phyloP scores from a whole-genome alignment of 2,329 filamentous ascomycete genomes.

The Clonostachys rosea region DNA sequence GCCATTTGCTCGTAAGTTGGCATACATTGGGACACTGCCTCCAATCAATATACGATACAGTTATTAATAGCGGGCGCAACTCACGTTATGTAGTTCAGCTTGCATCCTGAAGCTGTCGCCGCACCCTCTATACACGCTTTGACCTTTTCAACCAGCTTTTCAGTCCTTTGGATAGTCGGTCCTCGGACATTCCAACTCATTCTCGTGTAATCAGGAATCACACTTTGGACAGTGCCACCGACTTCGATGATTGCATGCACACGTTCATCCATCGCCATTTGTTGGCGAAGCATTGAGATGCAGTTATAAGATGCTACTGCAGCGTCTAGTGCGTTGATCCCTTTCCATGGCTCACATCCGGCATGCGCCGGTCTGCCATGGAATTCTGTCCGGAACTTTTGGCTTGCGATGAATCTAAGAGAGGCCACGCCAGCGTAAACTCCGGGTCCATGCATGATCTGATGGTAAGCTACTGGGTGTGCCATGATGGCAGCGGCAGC shows the following conservation, averaged over 20 bases:
- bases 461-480: slow-evolving; percentile 10
- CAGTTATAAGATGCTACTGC: slow-evolving; percentile 25
- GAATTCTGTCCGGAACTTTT: slow-evolving; percentile 23
- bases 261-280: slow-evolving; percentile 26
- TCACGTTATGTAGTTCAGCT: neutral
- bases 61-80: no score
- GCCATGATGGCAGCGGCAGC: slow-evolving; percentile 18
- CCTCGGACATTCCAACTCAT: no score
- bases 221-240: slow-evolving; percentile 28
- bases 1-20: no score
- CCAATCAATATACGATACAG: no score
- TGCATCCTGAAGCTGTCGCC: slow-evolving; percentile 1
- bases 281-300: slow-evolving; percentile 28
- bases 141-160: neutral
- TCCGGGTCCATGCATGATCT: neutral
- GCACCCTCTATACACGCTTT: neutral
- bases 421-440: slow-evolving; percentile 1
- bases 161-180: no score
- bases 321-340: slow-evolving; percentile 29
- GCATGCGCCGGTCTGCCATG: slow-evolving; percentile 26
- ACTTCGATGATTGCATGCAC: slow-evolving; percentile 28
- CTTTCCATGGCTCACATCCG: slow-evolving; percentile 27
- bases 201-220: slow-evolving; percentile 16
- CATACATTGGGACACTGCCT: no score
- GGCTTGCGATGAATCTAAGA: slow-evolving; percentile 20